Conservation (phyloP, 805 yeast genomes). For the Millerago galiae region DNA sequence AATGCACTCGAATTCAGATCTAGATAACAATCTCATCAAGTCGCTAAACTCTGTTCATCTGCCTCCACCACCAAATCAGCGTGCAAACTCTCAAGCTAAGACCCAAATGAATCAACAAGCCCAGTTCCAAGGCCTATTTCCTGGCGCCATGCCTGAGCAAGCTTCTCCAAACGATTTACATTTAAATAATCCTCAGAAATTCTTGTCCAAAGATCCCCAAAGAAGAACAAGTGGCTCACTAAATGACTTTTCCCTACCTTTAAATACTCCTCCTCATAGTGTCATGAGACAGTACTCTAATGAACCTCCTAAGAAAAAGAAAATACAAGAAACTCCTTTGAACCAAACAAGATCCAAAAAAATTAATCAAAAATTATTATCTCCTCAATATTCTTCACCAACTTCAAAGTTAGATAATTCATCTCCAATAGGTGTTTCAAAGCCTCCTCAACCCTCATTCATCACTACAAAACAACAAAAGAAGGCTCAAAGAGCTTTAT, state of each 20-base stretch:
- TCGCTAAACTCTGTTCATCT: slow-evolving; percentile 34
- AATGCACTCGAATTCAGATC: slow-evolving; percentile 17
- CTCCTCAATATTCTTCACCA: slow-evolving; percentile 26
- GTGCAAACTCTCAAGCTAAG: neutral
- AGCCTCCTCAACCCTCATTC: slow-evolving; percentile 22
- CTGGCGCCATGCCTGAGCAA: neutral
- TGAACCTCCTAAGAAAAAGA: slow-evolving; percentile 11
- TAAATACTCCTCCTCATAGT: slow-evolving; percentile 25
- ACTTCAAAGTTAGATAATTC: slow-evolving; percentile 4
- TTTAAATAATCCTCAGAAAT: neutral
- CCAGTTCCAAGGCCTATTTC: neutral
- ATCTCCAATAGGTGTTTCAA: slow-evolving; percentile 7
- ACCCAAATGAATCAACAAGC: neutral
- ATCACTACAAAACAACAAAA: slow-evolving; percentile 11
- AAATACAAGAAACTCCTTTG: slow-evolving; percentile 21
- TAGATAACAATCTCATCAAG: slow-evolving; percentile 28
- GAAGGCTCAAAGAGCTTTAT: slow-evolving; percentile 10
- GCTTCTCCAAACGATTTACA: slow-evolving; percentile 1
- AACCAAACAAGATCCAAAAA: slow-evolving; percentile 17
- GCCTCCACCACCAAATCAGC: slow-evolving; percentile 32
- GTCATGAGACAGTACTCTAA: slow-evolving; percentile 13
- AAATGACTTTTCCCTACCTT: slow-evolving; percentile 14
- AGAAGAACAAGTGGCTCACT: slow-evolving; percentile 6
- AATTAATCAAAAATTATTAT: slow-evolving; percentile 14
- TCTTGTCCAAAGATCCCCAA: neutral